A percentile compares a stretch with the other conserved stretches of the same genome.
phyloP scores from a whole-genome alignment of 257 asterid genomes.

The Solanum bulbocastanum region DNA sequence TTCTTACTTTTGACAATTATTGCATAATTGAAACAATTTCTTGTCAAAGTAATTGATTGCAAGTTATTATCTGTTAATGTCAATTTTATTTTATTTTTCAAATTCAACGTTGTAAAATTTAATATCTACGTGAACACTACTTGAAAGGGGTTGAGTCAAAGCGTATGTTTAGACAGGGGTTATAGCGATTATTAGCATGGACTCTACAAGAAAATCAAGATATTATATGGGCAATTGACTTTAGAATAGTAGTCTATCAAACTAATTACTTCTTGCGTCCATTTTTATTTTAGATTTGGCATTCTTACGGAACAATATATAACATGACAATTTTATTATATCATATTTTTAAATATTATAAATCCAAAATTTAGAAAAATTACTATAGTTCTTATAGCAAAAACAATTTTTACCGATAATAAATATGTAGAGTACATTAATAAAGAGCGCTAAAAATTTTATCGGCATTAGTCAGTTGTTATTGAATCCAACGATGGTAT shows the following conservation, averaged over 20 bases:
- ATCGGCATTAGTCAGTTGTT: no score
- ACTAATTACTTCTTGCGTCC: background rate
- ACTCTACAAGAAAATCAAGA: no score
- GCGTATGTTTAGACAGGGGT: background rate
- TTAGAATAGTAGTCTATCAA: background rate
- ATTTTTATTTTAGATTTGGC: no score
- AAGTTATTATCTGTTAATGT: no score
- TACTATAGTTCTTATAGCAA: background rate
- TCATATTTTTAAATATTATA: no score
- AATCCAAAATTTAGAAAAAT: no score
- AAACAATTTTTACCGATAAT: no score
- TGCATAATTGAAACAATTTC: background rate
- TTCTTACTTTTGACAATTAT: background rate
- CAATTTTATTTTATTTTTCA: background rate
- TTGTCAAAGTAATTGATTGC: background rate
- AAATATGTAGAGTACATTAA: background rate
- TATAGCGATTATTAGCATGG: background rate
- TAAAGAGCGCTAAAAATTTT: fast-evolving
- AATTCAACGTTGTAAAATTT: background rate
- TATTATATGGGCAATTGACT: background rate
- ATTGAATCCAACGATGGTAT: background rate
- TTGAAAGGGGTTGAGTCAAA: background rate
- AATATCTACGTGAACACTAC: background rate
- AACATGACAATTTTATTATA: no score
- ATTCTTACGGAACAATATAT: background rate